A percentile compares a stretch with the other conserved stretches of the same genome.
Conservation (phyloP, 305 asterid genomes). For the Plantago coronopus region DNA sequence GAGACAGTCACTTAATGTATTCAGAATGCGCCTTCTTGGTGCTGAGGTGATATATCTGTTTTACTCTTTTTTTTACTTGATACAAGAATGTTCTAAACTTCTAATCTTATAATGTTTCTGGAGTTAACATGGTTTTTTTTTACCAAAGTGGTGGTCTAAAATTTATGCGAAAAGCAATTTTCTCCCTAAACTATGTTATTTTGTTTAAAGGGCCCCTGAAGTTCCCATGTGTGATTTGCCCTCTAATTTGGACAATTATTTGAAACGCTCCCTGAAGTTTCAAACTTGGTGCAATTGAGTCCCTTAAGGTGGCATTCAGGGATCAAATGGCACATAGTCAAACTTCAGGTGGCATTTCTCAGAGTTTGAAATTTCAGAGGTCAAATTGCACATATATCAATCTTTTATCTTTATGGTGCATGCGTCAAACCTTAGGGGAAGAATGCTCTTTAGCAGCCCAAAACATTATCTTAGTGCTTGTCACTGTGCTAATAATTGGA, state of each 20-base stretch:
- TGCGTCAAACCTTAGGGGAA: not conserved
- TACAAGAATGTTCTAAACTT: not conserved
- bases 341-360: not conserved
- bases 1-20: constrained; percentile 87
- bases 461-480: no score
- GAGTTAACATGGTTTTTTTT: no score
- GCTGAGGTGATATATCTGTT: constrained; percentile 67
- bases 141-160: no score
- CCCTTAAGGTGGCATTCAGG: not conserved
- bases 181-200: no score
- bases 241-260: not conserved
- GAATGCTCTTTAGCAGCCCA: not conserved
- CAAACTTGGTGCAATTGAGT: not conserved
- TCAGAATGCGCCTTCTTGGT: constrained; percentile 94
- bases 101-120: no score
- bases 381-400: not conserved
- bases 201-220: no score
- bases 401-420: not conserved
- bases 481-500: no score
- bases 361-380: not conserved
- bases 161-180: no score
- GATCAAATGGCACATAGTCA: not conserved
- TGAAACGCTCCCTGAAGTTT: not conserved
- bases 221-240: not conserved
- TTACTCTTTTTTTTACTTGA: constrained; percentile 1